Evolutionary conservation across 169 alveolate genomes (phyloP), one percentile per base, ranked within the genome.

Genomic region (Cryptosporidium muris): DNA sequence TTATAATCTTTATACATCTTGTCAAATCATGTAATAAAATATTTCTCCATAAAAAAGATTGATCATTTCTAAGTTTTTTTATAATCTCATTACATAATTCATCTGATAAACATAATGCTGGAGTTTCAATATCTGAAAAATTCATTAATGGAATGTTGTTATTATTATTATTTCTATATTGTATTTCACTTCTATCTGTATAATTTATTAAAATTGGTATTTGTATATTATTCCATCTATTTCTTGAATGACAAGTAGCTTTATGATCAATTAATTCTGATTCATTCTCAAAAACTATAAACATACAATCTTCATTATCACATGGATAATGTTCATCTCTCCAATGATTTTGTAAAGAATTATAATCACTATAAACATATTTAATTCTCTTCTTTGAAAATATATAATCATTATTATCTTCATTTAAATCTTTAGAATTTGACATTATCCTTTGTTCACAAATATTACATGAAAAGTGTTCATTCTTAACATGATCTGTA

Each of bases 201-300:
- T 25, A 25, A 3, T 54, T 7, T 2, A 66, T 14, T 37, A 45
- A 66, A 58, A 74, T 74, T 5, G 85, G 85, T 9, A 74, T 68
- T 8, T 62, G 54, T 12, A 74, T 54, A 48, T 74, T 74, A 36
- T 68, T 68, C 14, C 85, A 47, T 56, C 85, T 74, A 14, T 74
- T 62, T 43, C 16, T 62, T 9, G 85, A 74, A 51, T 74, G 85
- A 45, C 45, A 62, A 25, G 85, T 74, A 3, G 93, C 93, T 51
- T 81, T 63, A 60, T 90, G 93, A 51, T 85, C 52, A 11, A 90
- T 65, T 49, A 90, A 53, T 53, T 90, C 93, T 1, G 90, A 81
- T 40, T 80, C 90, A 47, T 90, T 90, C 49, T 90, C 93, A 45
- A 85, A 90, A 5, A 90, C 93, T 51, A 90, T 90, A 74, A 90